phyloP scores from a whole-genome alignment of 192 early-diverging fungal species.

The Coemansia sp. region DNA sequence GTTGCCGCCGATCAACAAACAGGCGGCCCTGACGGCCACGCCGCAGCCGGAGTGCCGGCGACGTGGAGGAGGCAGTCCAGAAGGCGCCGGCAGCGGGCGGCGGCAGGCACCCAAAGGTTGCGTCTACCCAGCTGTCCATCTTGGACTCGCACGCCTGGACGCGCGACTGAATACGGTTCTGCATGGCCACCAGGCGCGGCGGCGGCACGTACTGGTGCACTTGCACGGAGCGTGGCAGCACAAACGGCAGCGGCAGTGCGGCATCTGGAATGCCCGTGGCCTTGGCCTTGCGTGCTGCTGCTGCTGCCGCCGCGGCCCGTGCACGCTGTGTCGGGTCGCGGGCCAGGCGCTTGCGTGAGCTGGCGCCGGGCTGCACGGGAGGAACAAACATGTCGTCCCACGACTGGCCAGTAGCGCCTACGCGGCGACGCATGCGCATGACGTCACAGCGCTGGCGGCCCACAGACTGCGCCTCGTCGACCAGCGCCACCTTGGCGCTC shows the following conservation, averaged over 20 bases:
- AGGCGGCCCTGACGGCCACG: constrained; percentile 33
- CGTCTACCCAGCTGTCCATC: constrained; percentile 30
- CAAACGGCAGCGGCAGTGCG: constrained; percentile 31
- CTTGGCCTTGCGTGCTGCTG: background rate
- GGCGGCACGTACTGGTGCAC: constrained; percentile 41
- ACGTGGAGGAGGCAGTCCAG: constrained; percentile 16
- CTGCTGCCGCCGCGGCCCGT: constrained; percentile 14
- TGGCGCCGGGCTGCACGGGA: constrained; percentile 25
- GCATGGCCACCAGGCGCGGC: constrained; percentile 13
- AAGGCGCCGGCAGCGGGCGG: constrained; percentile 9
- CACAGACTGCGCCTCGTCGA: constrained; percentile 65
- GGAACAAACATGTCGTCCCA: constrained; percentile 49
- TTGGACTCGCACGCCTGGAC: constrained; percentile 11
- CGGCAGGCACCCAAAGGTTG: constrained; percentile 20
- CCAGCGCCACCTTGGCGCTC: constrained; percentile 66
- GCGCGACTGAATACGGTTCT: constrained; percentile 18
- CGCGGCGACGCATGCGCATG: constrained; percentile 39
- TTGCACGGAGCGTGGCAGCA: constrained; percentile 28
- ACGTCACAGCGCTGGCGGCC: constrained; percentile 24
- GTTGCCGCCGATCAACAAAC: constrained; percentile 36
- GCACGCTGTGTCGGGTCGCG: constrained; percentile 31
- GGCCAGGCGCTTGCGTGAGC: constrained; percentile 24
- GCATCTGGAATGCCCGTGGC: constrained; percentile 8
- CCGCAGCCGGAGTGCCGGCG: constrained; percentile 38
- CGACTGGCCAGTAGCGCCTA: constrained; percentile 4